These are phyloP conservation scores for Aspergillus niger DNA, from an alignment of 2,329 filamentous ascomycete species.

Conservation along the genomic window DNA sequence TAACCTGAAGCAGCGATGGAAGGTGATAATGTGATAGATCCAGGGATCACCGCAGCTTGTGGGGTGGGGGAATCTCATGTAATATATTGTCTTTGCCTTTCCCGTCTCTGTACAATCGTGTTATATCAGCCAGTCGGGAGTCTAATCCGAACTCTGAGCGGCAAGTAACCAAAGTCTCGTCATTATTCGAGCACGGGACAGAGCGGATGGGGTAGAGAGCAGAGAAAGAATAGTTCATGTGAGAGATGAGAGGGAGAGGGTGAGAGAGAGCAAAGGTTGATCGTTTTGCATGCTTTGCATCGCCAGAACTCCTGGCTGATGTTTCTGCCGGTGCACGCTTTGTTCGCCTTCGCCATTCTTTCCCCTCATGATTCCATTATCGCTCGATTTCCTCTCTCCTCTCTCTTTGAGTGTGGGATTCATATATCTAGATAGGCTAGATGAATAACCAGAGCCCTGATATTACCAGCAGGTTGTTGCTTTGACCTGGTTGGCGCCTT, in stretches of 20 bases:
- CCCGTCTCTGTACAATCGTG: not conserved
- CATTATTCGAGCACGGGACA: not conserved
- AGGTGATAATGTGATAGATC: conserved; percentile 23
- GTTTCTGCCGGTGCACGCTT: not conserved
- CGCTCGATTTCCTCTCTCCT: too few relatives aligned
- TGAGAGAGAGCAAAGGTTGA: too few relatives aligned
- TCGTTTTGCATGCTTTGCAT: too few relatives aligned
- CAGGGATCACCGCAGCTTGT: conserved; percentile 3
- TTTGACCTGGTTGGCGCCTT: not conserved
- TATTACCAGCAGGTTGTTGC: too few relatives aligned
- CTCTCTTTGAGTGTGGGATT: too few relatives aligned
- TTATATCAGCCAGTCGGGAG: not conserved
- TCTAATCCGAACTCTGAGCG: not conserved
- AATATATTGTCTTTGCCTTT: not conserved
- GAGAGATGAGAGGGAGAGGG: too few relatives aligned
- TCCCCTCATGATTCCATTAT: too few relatives aligned
- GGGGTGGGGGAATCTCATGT: not conserved
- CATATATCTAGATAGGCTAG: too few relatives aligned
- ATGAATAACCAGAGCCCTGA: too few relatives aligned
- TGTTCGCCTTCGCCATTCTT: too few relatives aligned
- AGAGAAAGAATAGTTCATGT: too few relatives aligned
- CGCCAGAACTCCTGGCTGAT: not conserved
- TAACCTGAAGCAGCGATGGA: conserved; percentile 16
- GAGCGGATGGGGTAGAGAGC: not conserved
- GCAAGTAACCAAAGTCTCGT: not conserved